phyloP scores from a whole-genome alignment of 352 stramenopile genomes.

The Labyrinthula sp. region DNA sequence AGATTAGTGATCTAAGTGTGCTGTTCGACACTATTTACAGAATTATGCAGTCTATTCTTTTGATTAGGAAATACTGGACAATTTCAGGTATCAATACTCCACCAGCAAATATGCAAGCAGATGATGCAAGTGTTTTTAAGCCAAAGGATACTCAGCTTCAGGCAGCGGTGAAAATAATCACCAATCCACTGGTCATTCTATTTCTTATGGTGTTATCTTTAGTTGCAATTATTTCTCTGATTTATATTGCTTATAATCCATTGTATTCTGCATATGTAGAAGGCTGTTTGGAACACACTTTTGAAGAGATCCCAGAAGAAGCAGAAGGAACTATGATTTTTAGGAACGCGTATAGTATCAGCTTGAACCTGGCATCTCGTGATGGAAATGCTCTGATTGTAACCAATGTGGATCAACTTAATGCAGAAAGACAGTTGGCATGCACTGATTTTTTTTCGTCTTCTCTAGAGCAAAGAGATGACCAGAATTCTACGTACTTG shows the following conservation, averaged over 20 bases:
- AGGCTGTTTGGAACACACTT: slow-evolving; percentile 12
- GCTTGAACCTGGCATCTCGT: slow-evolving; percentile 16
- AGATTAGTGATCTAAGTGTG: too few species aligned
- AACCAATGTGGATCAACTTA: slow-evolving; percentile 14
- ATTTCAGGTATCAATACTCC: too few species aligned
- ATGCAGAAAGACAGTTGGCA: slow-evolving; percentile 10
- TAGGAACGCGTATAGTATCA: slow-evolving; percentile 11
- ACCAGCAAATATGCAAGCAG: too few species aligned
- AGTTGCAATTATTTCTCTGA: neutral
- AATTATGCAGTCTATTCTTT: too few species aligned
- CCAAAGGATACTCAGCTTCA: slow-evolving; percentile 3
- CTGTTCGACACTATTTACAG: too few species aligned
- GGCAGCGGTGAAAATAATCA: slow-evolving; percentile 8
- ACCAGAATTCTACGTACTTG: too few species aligned
- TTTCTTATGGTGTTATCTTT: slow-evolving; percentile 15
- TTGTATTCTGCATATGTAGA: slow-evolving; percentile 17
- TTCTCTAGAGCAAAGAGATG: too few species aligned
- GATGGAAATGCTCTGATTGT: slow-evolving; percentile 16
- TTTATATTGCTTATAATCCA: slow-evolving; percentile 17
- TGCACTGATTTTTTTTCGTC: slow-evolving; percentile 6
- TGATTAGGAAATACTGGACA: too few species aligned
- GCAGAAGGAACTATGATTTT: slow-evolving; percentile 25
- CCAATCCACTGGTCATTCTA: slow-evolving; percentile 17
- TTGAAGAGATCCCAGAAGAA: slow-evolving; percentile 7
- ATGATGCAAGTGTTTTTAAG: slow-evolving; percentile 1